Percentiles rank a stretch among this genome's conserved stretches.
phyloP scores from a whole-genome alignment of 345 rosid genomes.

The Limnanthes douglasii region DNA sequence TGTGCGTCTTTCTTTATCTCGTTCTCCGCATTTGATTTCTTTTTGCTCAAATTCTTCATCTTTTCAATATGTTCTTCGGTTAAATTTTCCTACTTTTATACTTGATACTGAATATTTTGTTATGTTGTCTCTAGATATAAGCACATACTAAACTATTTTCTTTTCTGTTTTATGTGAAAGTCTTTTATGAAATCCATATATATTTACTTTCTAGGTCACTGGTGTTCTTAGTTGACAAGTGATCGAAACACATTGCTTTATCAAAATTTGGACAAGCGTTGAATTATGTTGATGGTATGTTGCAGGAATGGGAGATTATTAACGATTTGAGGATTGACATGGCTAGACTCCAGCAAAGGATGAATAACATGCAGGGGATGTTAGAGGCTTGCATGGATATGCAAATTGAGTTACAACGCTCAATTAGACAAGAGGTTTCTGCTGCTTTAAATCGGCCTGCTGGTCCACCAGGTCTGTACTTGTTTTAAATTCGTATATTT shows the following conservation, averaged over 20 bases:
- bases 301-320: conserved; percentile 73
- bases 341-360: conserved; percentile 87
- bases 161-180: no score
- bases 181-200: no score
- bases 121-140: no score
- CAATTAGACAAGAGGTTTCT: conserved; percentile 82
- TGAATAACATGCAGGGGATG: conserved; percentile 87
- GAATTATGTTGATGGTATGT: conserved; percentile 4
- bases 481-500: not conserved
- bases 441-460: conserved; percentile 63
- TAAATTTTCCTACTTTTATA: no score
- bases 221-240: no score
- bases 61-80: no score
- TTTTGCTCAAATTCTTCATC: no score
- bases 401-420: conserved; percentile 92
- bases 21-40: conserved; percentile 3
- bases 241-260: no score
- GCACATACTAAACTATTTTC: no score
- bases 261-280: not conserved
- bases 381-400: conserved; percentile 96
- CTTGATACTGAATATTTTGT: no score
- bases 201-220: no score
- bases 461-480: conserved; percentile 34
- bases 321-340: conserved; percentile 82
- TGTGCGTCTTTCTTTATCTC: conserved; percentile 22